phyloP scores from a whole-genome alignment of 352 stramenopile genomes.

The Phytopythium kandeliae region DNA sequence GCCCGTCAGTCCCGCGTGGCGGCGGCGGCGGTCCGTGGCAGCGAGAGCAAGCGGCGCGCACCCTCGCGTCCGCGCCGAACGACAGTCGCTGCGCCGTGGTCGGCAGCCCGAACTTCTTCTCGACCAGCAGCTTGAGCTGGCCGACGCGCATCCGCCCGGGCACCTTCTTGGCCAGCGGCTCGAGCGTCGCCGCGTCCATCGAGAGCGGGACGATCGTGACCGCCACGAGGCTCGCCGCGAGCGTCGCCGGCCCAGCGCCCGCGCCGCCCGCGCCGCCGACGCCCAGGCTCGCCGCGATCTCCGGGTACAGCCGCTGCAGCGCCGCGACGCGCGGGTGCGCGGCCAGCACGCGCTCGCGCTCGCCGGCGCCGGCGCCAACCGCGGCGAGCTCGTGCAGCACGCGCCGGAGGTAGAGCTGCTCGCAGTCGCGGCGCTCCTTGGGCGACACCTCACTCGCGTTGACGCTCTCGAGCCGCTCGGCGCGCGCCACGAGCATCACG shows the following conservation, averaged over 20 bases:
- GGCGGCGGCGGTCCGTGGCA: background rate
- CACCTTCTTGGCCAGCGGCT: constrained; percentile 61
- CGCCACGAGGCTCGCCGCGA: constrained; percentile 52
- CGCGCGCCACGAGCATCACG: constrained; percentile 65
- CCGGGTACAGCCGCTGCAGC: constrained; percentile 48
- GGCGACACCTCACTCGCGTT: constrained; percentile 56
- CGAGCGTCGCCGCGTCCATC: constrained; percentile 60
- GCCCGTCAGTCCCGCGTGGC: background rate
- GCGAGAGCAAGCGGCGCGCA: constrained; percentile 11
- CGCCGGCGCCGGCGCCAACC: constrained; percentile 16
- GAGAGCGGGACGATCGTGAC: constrained; percentile 71
- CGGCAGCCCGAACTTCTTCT: constrained; percentile 69
- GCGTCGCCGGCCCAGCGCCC: constrained; percentile 23
- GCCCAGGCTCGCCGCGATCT: constrained; percentile 27
- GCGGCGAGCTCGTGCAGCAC: constrained; percentile 66
- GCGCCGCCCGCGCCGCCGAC: constrained; percentile 1
- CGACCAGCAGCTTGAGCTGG: constrained; percentile 63
- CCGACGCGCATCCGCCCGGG: constrained; percentile 74
- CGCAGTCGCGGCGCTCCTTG: constrained; percentile 66
- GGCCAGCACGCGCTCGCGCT: constrained; percentile 25
- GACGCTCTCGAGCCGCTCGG: constrained; percentile 38
- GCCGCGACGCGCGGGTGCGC: constrained; percentile 40
- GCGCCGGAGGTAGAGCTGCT: constrained; percentile 81
- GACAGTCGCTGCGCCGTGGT: constrained; percentile 46
- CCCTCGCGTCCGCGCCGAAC: constrained; percentile 48